These are phyloP conservation scores for Botrytis squamosa DNA, from an alignment of 2,329 filamentous ascomycete species.

Conservation along the genomic window DNA sequence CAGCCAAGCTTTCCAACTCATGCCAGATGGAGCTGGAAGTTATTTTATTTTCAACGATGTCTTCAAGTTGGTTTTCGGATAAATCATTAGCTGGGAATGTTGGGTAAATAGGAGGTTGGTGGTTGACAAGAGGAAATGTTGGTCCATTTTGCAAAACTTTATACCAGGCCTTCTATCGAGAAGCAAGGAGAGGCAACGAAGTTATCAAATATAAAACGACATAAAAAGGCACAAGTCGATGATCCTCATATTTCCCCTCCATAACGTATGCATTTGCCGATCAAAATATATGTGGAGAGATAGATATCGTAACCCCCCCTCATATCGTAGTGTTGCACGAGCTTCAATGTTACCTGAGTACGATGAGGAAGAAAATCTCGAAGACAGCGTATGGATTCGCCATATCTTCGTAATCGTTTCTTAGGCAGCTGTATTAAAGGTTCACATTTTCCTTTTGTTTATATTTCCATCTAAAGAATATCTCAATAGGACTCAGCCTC, in stretches of 20 bases:
- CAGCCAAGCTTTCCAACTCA: constrained; percentile 83
- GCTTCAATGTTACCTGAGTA: not conserved
- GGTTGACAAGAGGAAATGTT: constrained; percentile 15
- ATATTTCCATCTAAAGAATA: not conserved
- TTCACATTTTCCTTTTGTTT: not conserved
- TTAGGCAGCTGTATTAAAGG: constrained; percentile 4
- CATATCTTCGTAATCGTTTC: constrained; percentile 1
- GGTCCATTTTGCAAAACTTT: constrained; percentile 29
- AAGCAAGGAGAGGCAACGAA: constrained; percentile 24
- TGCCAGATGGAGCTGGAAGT: constrained; percentile 62
- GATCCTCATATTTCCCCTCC: constrained; percentile 8
- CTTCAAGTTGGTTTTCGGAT: constrained; percentile 80
- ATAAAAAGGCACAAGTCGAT: constrained; percentile 11
- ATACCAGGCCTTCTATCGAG: constrained; percentile 31
- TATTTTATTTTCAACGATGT: constrained; percentile 94
- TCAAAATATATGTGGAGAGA: constrained; percentile 14
- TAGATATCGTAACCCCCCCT: not conserved
- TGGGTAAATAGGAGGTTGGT: constrained; percentile 29
- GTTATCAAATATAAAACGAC: constrained; percentile 22
- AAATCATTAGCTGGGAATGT: constrained; percentile 19
- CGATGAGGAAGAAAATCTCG: not conserved
- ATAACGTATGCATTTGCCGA: not conserved
- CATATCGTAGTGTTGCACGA: not conserved
- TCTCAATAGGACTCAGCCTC: constrained; percentile 5
- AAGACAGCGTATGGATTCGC: not conserved